Conservation (phyloP, 2,329 filamentous ascomycete genomes). For the Zasmidium angulare region DNA sequence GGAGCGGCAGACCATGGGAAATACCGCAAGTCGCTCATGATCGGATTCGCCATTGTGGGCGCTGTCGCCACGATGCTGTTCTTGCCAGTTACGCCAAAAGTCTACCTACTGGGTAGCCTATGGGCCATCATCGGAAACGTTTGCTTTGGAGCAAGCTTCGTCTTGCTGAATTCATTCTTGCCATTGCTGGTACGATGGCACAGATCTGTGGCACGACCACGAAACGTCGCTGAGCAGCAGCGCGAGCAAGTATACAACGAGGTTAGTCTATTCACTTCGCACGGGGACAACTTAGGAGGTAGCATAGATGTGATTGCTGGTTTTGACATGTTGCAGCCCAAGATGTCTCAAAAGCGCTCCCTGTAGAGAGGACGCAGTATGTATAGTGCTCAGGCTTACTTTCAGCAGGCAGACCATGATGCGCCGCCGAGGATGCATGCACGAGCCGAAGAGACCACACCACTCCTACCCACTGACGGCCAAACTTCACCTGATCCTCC, state of each 20-base stretch:
- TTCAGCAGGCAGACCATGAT: not conserved
- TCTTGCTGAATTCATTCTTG: conserved; percentile 91
- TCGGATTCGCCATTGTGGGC: conserved; percentile 81
- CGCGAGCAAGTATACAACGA: conserved; percentile 8
- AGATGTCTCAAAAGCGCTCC: too few relatives aligned
- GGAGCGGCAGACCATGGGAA: conserved; percentile 88
- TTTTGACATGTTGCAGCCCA: too few relatives aligned
- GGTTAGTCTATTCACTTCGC: conserved; percentile 12
- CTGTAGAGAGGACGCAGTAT: too few relatives aligned
- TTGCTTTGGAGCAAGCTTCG: conserved; percentile 91
- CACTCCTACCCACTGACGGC: conserved; percentile 16
- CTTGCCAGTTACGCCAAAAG: conserved; percentile 69
- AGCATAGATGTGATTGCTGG: too few relatives aligned
- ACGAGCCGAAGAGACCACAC: not conserved
- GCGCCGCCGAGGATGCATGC: not conserved
- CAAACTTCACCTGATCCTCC: conserved; percentile 33
- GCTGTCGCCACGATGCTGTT: conserved; percentile 85
- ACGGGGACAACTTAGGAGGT: too few relatives aligned
- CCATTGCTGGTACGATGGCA: conserved; percentile 88
- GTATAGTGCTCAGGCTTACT: not conserved
- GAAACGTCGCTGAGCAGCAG: not conserved
- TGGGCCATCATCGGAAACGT: conserved; percentile 90
- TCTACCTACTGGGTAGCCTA: conserved; percentile 79
- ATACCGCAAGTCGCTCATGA: conserved; percentile 82
- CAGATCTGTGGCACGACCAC: conserved; percentile 17